phyloP scores from a whole-genome alignment of 805 yeast genomes.

The Saturnispora quitensis region DNA sequence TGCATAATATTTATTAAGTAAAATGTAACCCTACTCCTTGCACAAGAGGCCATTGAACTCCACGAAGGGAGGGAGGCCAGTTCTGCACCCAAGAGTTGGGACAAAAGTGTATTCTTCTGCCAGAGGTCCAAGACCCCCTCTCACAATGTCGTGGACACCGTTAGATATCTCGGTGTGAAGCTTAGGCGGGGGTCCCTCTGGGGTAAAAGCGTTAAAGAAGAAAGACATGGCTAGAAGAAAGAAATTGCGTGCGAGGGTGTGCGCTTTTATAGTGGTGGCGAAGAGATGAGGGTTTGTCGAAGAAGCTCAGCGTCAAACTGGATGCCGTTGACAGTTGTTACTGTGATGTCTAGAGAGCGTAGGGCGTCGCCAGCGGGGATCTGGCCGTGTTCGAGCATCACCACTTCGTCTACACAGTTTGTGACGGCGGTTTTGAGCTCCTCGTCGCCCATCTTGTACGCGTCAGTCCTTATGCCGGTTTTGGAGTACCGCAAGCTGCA shows the following conservation, averaged over 20 bases:
- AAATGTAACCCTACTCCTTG: constrained; percentile 8
- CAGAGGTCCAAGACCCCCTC: not conserved
- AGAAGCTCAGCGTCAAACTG: constrained; percentile 1
- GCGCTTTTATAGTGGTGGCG: not conserved
- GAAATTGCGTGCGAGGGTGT: not conserved
- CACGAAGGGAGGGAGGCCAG: constrained; percentile 9
- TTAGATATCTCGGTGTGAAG: constrained; percentile 4
- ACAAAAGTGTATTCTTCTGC: not conserved
- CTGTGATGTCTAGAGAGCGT: not conserved
- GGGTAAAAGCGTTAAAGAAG: constrained; percentile 8
- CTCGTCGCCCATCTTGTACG: not conserved
- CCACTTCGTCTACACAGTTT: not conserved
- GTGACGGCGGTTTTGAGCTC: not conserved
- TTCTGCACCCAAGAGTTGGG: constrained; percentile 10
- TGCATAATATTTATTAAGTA: too few relatives aligned
- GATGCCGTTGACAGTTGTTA: not conserved
- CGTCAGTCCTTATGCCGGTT: not conserved
- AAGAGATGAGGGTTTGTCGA: constrained; percentile 1
- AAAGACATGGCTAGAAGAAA: not conserved
- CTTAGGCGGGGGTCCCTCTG: constrained; percentile 1
- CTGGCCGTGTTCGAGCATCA: not conserved
- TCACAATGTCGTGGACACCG: constrained; percentile 7
- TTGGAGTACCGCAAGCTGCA: constrained; percentile 1
- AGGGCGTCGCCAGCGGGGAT: not conserved
- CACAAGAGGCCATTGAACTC: constrained; percentile 9